Evolutionary conservation across 2,329 filamentous ascomycete genomes (phyloP).

Genomic region (Trichoderma sp.): DNA sequence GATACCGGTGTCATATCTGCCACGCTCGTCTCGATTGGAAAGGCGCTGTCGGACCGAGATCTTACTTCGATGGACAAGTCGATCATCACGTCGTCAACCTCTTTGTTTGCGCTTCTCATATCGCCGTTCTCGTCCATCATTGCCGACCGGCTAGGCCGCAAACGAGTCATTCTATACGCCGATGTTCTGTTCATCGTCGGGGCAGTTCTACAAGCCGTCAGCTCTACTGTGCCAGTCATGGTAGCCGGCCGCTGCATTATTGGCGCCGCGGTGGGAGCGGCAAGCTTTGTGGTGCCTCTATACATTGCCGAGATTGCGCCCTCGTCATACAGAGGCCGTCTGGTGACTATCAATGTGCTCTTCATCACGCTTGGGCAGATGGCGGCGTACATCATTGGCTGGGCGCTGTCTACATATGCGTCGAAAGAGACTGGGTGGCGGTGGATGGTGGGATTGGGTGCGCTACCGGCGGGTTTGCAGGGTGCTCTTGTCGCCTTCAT

Average conservation of each 20-base stretch:
- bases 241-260: conserved; percentile 66
- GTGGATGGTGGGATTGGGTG: conserved; percentile 88
- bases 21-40: conserved; percentile 62
- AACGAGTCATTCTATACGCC: conserved; percentile 61
- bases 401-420: conserved; percentile 62
- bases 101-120: conserved; percentile 62
- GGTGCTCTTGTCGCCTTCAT: conserved; percentile 65
- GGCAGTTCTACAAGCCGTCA: conserved; percentile 62
- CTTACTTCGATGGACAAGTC: conserved; percentile 66
- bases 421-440: conserved; percentile 66
- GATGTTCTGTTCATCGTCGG: conserved; percentile 67
- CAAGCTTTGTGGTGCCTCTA: conserved; percentile 79
- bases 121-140: conserved; percentile 65
- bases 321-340: conserved; percentile 67
- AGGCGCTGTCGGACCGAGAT: conserved; percentile 54
- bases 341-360: conserved; percentile 79
- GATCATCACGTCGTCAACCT: conserved; percentile 67
- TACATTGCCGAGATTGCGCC: conserved; percentile 88
- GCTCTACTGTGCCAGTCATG: conserved; percentile 60
- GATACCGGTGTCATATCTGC: conserved; percentile 69
- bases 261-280: conserved; percentile 70
- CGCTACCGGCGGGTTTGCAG: conserved; percentile 72
- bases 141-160: conserved; percentile 61
- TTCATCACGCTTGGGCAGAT: conserved; percentile 89
- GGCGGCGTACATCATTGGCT: conserved; percentile 81